Conservation (phyloP, 495 filamentous ascomycete species). For the Hypomontagnella monticulosa region DNA sequence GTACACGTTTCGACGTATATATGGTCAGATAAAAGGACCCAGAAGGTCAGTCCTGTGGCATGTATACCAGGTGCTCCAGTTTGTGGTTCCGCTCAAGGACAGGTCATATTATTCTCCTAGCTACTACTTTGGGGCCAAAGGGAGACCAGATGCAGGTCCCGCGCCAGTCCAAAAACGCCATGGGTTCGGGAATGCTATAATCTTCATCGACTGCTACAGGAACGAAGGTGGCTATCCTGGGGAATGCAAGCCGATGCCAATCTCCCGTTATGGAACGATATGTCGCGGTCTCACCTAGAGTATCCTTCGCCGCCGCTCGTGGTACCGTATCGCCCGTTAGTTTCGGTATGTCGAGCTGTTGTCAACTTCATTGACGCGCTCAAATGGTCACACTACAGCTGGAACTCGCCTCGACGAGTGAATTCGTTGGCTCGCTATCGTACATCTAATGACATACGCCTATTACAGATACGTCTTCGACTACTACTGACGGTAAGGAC, state of each 20-base stretch:
- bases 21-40: background rate
- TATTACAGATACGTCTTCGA: slow-evolving; percentile 3
- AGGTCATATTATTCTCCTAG: background rate
- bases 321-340: slow-evolving; percentile 33
- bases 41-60: slow-evolving; percentile 7
- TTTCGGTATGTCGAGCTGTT: slow-evolving; percentile 36
- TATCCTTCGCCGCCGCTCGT: slow-evolving; percentile 23
- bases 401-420: slow-evolving; percentile 36
- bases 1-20: background rate
- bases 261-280: slow-evolving; percentile 39
- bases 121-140: slow-evolving; percentile 10
- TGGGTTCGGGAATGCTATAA: slow-evolving; percentile 35
- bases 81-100: background rate
- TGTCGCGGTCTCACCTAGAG: slow-evolving; percentile 36
- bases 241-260: slow-evolving; percentile 36
- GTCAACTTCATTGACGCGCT: slow-evolving; percentile 29
- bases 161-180: slow-evolving; percentile 8
- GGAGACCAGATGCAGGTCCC: slow-evolving; percentile 30
- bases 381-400: slow-evolving; percentile 38
- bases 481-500: slow-evolving; percentile 17
- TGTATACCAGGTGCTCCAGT: slow-evolving; percentile 3
- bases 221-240: slow-evolving; percentile 29
- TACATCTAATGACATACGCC: background rate
- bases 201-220: slow-evolving; percentile 28
- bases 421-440: slow-evolving; percentile 31